Evolutionary conservation across 2,329 filamentous ascomycete species (phyloP).

Genomic region (Alternaria sp.): DNA sequence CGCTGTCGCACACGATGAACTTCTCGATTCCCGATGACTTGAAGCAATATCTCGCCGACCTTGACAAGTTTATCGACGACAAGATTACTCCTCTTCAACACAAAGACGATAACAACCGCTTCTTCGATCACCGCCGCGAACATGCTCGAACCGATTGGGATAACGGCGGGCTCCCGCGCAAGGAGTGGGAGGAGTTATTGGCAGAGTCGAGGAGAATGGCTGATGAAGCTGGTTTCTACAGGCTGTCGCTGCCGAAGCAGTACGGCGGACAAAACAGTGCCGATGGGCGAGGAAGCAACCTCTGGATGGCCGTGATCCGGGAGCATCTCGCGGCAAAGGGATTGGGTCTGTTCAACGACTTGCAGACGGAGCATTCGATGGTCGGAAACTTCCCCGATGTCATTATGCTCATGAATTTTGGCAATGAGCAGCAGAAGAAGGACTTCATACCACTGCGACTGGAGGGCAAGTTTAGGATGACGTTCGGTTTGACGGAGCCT

Average conservation of each 20-base stretch:
- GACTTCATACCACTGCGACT: slow-evolving; percentile 63
- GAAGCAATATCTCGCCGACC: slow-evolving; percentile 55
- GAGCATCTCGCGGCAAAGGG: slow-evolving; percentile 68
- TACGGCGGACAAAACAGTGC: slow-evolving; percentile 62
- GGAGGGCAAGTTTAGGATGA: slow-evolving; percentile 62
- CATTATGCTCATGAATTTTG: slow-evolving; percentile 69
- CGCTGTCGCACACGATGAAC: slow-evolving; percentile 22
- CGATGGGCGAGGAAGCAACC: slow-evolving; percentile 58
- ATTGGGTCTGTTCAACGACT: slow-evolving; percentile 68
- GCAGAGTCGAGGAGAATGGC: slow-evolving; percentile 59
- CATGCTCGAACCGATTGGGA: slow-evolving; percentile 69
- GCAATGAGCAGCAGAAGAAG: slow-evolving; percentile 62
- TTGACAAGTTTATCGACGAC: slow-evolving; percentile 65
- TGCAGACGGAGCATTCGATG: slow-evolving; percentile 70
- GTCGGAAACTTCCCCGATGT: slow-evolving; percentile 70
- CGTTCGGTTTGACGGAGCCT: slow-evolving; percentile 70
- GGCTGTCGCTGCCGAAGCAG: slow-evolving; percentile 64
- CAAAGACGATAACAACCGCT: slow-evolving; percentile 66
- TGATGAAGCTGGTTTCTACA: slow-evolving; percentile 68
- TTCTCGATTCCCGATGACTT: slow-evolving; percentile 64
- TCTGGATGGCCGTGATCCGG: slow-evolving; percentile 70
- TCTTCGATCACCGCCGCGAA: slow-evolving; percentile 72
- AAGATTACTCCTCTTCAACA: slow-evolving; percentile 65
- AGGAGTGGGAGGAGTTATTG: slow-evolving; percentile 67
- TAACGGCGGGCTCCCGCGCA: slow-evolving; percentile 62